Evolutionary conservation across 2,329 filamentous ascomycete species (phyloP), one percentile per base, ranked within the genome.

Genomic region (Thelonectria blattea): DNA sequence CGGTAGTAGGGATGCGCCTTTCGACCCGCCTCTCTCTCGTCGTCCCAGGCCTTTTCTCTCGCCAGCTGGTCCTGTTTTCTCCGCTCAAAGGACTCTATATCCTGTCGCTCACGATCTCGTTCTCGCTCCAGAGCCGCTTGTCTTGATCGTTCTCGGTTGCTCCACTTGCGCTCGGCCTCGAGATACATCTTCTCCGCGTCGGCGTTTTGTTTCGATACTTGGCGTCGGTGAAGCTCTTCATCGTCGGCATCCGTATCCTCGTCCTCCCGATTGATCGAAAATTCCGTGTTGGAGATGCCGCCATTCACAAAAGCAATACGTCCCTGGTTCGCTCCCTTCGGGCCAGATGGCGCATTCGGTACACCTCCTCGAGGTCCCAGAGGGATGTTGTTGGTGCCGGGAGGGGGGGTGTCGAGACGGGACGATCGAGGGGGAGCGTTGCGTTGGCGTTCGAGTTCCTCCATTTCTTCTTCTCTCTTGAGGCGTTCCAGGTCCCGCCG

Each of bases 171-270:
- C 74, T 97, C 92, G 45, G 93, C 90, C 68, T 97, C 93, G 0
- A 91, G 81, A 72, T 92, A 97, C 48, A 87, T 81, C 72, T 93
- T 92, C 49, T 97, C 91, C 0, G 88, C 83, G 20, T 97, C 93
- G 0, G 88, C 82, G 37, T 90, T 84, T 66, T 88, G 87, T 75
- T 92, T 93, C 22, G 86, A 85, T 64, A 87, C 78, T 17, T 90
- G 86, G 48, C 93, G 85, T 27, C 83, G 83, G 74, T 96, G 89
- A 0, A 98, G 81, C 74, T 98, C 94, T 12, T 90, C 88, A 70
- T 99, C 95, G 65, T 89, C 92, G 3, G 92, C 92, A 51, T 95
- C 89, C 8, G 91, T 92, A 49, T 97, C 92, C 41, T 97, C 92
- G 45, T 95, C 92, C 52, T 96, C 92, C 12, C 84, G 84, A 63